phyloP scores from a whole-genome alignment of 345 rosid species.

The Gossypium thurberi region DNA sequence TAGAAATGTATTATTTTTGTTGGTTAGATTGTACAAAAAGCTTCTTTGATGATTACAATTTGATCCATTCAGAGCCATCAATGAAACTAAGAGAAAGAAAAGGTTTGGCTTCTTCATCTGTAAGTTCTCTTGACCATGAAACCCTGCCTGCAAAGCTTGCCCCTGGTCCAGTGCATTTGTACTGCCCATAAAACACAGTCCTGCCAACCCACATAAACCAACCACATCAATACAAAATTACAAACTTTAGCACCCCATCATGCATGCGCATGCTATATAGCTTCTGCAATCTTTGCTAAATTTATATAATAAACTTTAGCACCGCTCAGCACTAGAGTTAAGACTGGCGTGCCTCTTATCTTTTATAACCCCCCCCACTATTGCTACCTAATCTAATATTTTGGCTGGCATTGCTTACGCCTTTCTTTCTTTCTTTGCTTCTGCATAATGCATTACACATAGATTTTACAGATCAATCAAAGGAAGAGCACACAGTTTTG shows the following conservation, averaged over 20 bases:
- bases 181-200: conserved; percentile 96
- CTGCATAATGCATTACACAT: conserved; percentile 13
- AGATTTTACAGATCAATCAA: conserved; percentile 8
- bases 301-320: not conserved
- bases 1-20: not conserved
- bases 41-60: conserved; percentile 21
- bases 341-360: conserved; percentile 4
- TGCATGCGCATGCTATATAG: conserved; percentile 3
- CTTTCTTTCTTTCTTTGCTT: not conserved
- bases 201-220: conserved; percentile 30
- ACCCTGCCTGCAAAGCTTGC: conserved; percentile 81
- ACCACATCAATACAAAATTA: conserved; percentile 2
- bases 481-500: not conserved
- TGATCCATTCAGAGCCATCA: conserved; percentile 91
- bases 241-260: not conserved
- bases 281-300: not conserved
- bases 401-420: not conserved
- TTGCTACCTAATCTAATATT: not conserved
- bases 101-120: conserved; percentile 82
- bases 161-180: conserved; percentile 88
- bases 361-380: not conserved
- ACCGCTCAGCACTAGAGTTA: not conserved
- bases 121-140: conserved; percentile 85
- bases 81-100: conserved; percentile 68
- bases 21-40: too few species aligned